Evolutionary conservation across 345 rosid genomes (phyloP), one percentile per base, ranked within the genome.

Genomic region (Noccaea caerulescens): DNA sequence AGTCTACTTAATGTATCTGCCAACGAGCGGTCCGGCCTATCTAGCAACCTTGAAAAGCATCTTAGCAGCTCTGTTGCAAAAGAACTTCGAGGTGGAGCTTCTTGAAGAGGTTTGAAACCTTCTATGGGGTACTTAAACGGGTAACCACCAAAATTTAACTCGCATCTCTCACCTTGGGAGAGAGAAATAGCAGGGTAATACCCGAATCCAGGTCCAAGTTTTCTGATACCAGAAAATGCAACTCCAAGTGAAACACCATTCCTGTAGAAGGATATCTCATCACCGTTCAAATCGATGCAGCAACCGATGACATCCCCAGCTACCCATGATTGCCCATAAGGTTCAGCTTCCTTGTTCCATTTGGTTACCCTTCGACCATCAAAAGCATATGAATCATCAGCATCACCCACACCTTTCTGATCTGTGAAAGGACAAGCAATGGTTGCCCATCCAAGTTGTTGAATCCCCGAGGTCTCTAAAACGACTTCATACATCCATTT

Each of bases 401-500:
- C 94, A 84, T 94, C 97, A 36, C 99, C 99, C 10, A 94, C 99
- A 63, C 98, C 98, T 62, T 88, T 84, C 80, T 82, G 95, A 44
- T 94, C 95, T 36, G 93, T 91, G 72, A 94, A 94, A 27, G 93
- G 96, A 68, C 97, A 94, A 44, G 91, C 79, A 53, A 82, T 80
- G 23, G 96, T 91, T 12, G 97, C 97, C 99, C 99, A 94, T 32
- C 99, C 99, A 66, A 94, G 89, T 75, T 88, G 95, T 44, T 87
- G 99, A 51, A 91, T 81, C 43, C 97, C 97, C n/a, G 91, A 86
- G 73, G 97, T 91, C 81, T 91, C 99, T 47, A 94, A 83, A 51
- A 83, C 72, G 32, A 88, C 96, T 85, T 93, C 98, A 76, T 91
- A 93, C 98, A 93, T 91, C 97, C 98, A 93, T 81, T 86, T 93